Evolutionary conservation across 306 rosid species (phyloP).

Genomic region (Prinsepia uniflora): DNA sequence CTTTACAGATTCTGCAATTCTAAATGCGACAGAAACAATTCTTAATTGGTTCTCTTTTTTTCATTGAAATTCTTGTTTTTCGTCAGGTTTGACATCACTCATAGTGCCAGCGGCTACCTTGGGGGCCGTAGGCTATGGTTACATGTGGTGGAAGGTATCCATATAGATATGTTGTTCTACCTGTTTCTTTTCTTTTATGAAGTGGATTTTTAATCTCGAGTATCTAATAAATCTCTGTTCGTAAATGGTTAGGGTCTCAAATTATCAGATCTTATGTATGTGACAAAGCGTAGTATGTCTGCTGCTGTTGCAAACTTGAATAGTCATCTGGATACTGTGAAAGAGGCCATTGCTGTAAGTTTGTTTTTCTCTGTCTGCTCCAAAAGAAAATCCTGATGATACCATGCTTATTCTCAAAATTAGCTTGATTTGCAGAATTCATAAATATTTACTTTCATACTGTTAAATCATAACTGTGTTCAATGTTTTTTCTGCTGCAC

Average conservation of each 20-base stretch:
- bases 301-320: constrained; percentile 79
- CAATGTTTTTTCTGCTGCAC: constrained; percentile 33
- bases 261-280: constrained; percentile 91
- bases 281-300: constrained; percentile 82
- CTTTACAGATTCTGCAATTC: background rate
- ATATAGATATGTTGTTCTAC: constrained; percentile 10
- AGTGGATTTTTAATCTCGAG: background rate
- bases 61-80: background rate
- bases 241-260: constrained; percentile 62
- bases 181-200: constrained; percentile 2
- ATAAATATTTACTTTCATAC: constrained; percentile 1
- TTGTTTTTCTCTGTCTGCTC: background rate
- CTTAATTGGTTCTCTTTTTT: background rate
- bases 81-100: constrained; percentile 66
- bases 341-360: constrained; percentile 87
- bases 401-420: background rate
- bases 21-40: background rate
- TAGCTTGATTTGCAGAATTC: background rate
- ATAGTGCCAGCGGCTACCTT: constrained; percentile 72
- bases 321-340: constrained; percentile 72
- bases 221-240: constrained; percentile 16
- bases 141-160: constrained; percentile 97
- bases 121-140: constrained; percentile 86
- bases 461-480: background rate
- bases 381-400: background rate